phyloP scores from a whole-genome alignment of 805 yeast species.

The Ogataea minuta region DNA sequence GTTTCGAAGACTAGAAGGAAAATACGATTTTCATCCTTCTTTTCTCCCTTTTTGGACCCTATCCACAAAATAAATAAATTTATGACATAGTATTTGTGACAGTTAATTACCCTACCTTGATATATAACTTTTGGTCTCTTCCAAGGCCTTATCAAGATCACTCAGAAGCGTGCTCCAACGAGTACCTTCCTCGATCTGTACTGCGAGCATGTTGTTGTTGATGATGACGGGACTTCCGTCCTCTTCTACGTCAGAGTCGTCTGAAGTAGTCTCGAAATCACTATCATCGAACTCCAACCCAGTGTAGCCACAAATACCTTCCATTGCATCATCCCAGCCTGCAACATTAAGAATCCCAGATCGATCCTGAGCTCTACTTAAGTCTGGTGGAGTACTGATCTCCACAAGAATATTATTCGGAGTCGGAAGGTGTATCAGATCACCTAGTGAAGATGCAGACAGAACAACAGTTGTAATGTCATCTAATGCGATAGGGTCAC shows the following conservation, averaged over 20 bases:
- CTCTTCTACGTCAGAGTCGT: slow-evolving; percentile 15
- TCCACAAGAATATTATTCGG: slow-evolving; percentile 27
- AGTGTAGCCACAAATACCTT: slow-evolving; percentile 30
- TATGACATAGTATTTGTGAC: not conserved
- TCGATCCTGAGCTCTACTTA: slow-evolving; percentile 9
- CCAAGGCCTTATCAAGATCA: slow-evolving; percentile 25
- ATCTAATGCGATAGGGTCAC: slow-evolving; percentile 5
- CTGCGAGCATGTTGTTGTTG: not conserved
- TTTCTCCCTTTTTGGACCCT: not conserved
- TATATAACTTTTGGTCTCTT: slow-evolving; percentile 17
- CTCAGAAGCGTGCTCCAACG: slow-evolving; percentile 22
- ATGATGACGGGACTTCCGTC: not conserved
- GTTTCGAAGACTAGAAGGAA: too few relatives aligned
- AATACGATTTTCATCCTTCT: not conserved
- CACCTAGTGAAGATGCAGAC: slow-evolving; percentile 25
- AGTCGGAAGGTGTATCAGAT: slow-evolving; percentile 19
- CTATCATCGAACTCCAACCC: slow-evolving; percentile 37
- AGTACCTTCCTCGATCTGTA: slow-evolving; percentile 5
- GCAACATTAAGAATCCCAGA: slow-evolving; percentile 25
- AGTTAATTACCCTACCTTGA: not conserved
- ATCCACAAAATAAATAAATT: not conserved
- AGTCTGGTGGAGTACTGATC: slow-evolving; percentile 23
- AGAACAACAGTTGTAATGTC: slow-evolving; percentile 25
- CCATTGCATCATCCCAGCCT: slow-evolving; percentile 38
- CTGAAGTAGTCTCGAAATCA: slow-evolving; percentile 28